A percentile compares a stretch with the other conserved stretches of the same genome.
These are phyloP conservation scores for Pichia cephalocereana DNA, from an alignment of 805 yeast genomes.

Conservation along the genomic window DNA sequence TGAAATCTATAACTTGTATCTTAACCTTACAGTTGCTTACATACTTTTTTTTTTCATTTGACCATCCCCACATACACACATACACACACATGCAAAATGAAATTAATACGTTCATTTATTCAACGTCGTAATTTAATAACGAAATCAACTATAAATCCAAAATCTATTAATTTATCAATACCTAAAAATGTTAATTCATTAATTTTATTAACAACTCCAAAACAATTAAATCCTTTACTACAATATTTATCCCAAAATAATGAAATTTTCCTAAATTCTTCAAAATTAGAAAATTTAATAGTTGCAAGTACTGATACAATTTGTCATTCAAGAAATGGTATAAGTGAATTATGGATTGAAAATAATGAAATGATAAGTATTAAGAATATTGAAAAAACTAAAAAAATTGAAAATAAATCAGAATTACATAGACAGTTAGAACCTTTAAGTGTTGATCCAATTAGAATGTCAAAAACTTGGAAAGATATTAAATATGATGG, in stretches of 20 bases:
- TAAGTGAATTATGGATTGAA: conserved; percentile 23
- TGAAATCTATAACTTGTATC: no score
- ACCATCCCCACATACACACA: no score
- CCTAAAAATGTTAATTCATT: conserved; percentile 15
- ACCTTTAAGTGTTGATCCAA: conserved; percentile 14
- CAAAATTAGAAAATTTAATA: conserved; percentile 10
- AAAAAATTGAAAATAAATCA: conserved; percentile 1
- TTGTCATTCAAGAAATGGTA: conserved; percentile 16
- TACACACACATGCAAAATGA: no score
- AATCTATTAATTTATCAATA: neutral
- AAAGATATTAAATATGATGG: conserved; percentile 8
- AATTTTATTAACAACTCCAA: conserved; percentile 23
- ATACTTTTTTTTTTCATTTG: no score
- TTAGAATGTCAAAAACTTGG: conserved; percentile 15
- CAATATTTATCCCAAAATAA: neutral
- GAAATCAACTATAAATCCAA: conserved; percentile 13
- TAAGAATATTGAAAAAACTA: conserved; percentile 6
- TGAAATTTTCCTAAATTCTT: conserved; percentile 1
- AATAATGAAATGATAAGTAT: conserved; percentile 6
- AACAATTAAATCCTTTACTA: conserved; percentile 12
- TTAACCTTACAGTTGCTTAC: no score
- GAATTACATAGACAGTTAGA: neutral
- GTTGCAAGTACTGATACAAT: conserved; percentile 24
- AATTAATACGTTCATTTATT: no score
- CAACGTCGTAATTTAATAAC: neutral